Evolutionary conservation across 352 stramenopile genomes (phyloP), one percentile per base, ranked within the genome.

Genomic region (Globisporangium viniferum): DNA sequence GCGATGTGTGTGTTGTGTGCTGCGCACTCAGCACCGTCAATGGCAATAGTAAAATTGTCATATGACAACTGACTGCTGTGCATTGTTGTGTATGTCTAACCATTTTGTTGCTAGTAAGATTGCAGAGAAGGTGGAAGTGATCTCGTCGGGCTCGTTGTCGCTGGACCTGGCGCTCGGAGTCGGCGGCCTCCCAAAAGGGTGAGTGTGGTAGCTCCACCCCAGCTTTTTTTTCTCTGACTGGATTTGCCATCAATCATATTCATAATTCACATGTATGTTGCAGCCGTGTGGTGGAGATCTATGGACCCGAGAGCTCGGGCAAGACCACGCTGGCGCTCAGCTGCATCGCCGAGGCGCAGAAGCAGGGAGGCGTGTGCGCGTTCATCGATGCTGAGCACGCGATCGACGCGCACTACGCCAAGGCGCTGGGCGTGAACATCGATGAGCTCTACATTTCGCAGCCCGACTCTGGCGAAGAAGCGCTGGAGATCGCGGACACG

Each of bases 341-440:
- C 71, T 98, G 93, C 61, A 97, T 99, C 68, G 97, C 97, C 10
- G 80, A 99, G 69, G 86, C 86, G 36, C 97, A 99, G 75, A 98
- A 98, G 77, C 84, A 84, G 24, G 93, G 90, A 24, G 97, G 97
- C 10, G 97, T 92, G 2, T 98, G 94, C 36, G 97, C 97, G 0
- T 99, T 99, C 77, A 98, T 99, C 65, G 98, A 99, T 74, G 97
- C 96, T 15, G 97, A 99, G 81, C 97, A 99, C 78, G 97, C 97
- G 3, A 91, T 99, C 54, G 97, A 99, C 75, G 94, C 96, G 15
- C 76, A 95, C 27, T 99, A 99, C 73, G 97, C 97, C 44, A 89
- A 90, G 66, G 81, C 83, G 9, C 66, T 96, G 31, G 89, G 98
- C 29, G 97, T 99, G 0, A 91, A 99, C 73, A 97, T 99, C 48